Evolutionary conservation across 2,329 filamentous ascomycete species (phyloP), one percentile per base, ranked within the genome.

Genomic region (Penicillium sp.): DNA sequence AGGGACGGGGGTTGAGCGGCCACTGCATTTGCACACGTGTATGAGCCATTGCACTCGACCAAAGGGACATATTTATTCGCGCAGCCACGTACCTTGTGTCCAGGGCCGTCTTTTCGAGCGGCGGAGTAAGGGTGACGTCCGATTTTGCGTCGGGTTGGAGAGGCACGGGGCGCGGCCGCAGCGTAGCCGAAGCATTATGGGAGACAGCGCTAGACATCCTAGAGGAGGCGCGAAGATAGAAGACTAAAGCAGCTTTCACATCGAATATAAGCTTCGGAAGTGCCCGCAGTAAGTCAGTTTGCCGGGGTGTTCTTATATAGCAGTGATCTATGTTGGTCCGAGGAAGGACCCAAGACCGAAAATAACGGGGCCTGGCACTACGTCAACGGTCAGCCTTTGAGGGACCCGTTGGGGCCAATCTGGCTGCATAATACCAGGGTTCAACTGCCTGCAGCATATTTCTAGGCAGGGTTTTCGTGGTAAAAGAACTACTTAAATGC

Each of bases 1-100:
- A 38, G 91, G 82, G 33, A 95, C 69, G 29, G 90, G 89, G 3
- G 90, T 95, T 10, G 87, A 89, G 43, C 80, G 79, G 44, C 88
- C 87, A 68, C 88, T 94, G 23, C 16, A 35, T 10, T 25, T n/a
- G n/a, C 21, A 25, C 14, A 13, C 42, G 15, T 4, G 29, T 29
- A 27, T 48, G 21, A 45, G 37, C 28, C 35, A 41, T 34, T 40
- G 30, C 11, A 6, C 14, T n/a, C n/a, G n/a, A n/a, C n/a, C n/a
- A n/a, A n/a, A n/a, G n/a, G n/a, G n/a, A n/a, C n/a, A n/a, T n/a
- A n/a, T n/a, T n/a, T n/a, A n/a, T n/a, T n/a, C n/a, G n/a, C n/a
- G n/a, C n/a, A n/a, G n/a, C n/a, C n/a, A 23, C 29, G 9, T 41
- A 69, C 69, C 69, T 71, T 23, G 61, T 63, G 13, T 68, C 58